Conservation (phyloP, 1,284 basidiomycete genomes). For the Cerioporus squamosus region DNA sequence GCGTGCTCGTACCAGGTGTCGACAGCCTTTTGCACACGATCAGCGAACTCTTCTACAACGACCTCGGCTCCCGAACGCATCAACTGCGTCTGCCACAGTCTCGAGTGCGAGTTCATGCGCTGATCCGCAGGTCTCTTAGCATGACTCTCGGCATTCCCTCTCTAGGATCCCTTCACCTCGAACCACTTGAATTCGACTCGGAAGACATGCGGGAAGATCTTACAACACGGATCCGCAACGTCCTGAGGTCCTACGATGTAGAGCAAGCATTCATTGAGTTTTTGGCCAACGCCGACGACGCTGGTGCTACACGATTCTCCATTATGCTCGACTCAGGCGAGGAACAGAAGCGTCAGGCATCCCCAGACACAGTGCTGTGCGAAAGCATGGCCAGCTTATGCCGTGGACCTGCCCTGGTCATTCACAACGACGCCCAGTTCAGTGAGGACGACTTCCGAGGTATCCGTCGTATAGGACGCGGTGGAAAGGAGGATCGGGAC, state of each 20-base stretch:
- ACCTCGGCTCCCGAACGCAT: slow-evolving; percentile 16
- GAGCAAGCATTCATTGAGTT: slow-evolving; percentile 50
- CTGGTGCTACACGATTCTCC: slow-evolving; percentile 43
- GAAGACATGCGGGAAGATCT: slow-evolving; percentile 38
- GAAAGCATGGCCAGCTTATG: slow-evolving; percentile 38
- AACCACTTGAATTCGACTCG: slow-evolving; percentile 7
- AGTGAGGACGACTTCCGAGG: slow-evolving; percentile 46
- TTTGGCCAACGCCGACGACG: slow-evolving; percentile 55
- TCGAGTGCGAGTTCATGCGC: slow-evolving; percentile 4
- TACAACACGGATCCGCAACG: slow-evolving; percentile 28
- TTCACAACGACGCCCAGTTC: slow-evolving; percentile 49
- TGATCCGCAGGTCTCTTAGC: background rate
- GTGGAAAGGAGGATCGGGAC: slow-evolving; percentile 42
- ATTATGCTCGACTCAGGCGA: slow-evolving; percentile 39
- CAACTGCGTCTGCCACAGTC: slow-evolving; percentile 4
- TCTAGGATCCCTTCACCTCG: slow-evolving; percentile 19
- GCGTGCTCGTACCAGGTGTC: slow-evolving; percentile 13
- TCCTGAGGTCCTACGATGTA: slow-evolving; percentile 43
- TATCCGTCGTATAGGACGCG: slow-evolving; percentile 46
- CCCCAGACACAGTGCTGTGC: slow-evolving; percentile 33
- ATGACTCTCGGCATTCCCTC: slow-evolving; percentile 9
- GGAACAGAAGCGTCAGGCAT: slow-evolving; percentile 4
- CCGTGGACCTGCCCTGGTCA: slow-evolving; percentile 40
- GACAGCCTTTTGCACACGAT: slow-evolving; percentile 3
- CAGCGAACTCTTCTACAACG: slow-evolving; percentile 17